Evolutionary conservation across 768 basidiomycete species (phyloP).

Genomic region (Boletus rubropictus): DNA sequence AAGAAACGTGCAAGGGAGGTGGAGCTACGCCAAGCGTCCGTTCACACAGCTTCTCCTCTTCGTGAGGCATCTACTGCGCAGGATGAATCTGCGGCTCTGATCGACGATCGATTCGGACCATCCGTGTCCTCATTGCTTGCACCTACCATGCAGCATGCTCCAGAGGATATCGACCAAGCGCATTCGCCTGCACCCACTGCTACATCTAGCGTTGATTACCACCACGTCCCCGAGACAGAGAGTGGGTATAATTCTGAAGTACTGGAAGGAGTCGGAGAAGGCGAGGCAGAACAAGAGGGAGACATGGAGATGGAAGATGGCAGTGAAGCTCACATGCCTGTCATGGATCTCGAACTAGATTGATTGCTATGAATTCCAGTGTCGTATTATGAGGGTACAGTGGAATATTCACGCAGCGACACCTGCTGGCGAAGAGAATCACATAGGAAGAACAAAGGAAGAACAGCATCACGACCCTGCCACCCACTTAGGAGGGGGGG

Average conservation of each 20-base stretch:
- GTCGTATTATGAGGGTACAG: neutral
- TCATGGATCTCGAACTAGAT: constrained; percentile 26
- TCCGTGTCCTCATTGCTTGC: constrained; percentile 24
- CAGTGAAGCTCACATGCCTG: constrained; percentile 17
- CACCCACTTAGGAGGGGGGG: constrained; percentile 41
- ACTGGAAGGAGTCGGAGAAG: constrained; percentile 28
- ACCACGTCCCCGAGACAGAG: constrained; percentile 36
- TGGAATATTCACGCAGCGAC: neutral
- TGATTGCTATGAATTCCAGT: constrained; percentile 20
- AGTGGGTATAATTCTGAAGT: constrained; percentile 55
- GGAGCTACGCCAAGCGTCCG: constrained; percentile 20
- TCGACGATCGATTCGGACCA: constrained; percentile 27
- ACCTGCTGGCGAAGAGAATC: neutral
- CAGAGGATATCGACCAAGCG: constrained; percentile 31
- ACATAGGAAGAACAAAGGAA: neutral
- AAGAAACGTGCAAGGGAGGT: constrained; percentile 44
- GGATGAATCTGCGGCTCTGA: constrained; percentile 20
- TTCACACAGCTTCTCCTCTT: constrained; percentile 21
- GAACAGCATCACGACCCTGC: constrained; percentile 13
- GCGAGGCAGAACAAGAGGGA: constrained; percentile 23
- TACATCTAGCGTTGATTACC: constrained; percentile 43
- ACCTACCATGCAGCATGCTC: constrained; percentile 19
- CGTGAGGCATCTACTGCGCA: constrained; percentile 29
- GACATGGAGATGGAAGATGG: constrained; percentile 22
- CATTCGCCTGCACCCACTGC: constrained; percentile 49